A percentile compares a stretch with the other conserved stretches of the same genome.
These are phyloP conservation scores for Raffaelea deltoideospora DNA, from an alignment of 2,329 filamentous ascomycete species.

Conservation along the genomic window DNA sequence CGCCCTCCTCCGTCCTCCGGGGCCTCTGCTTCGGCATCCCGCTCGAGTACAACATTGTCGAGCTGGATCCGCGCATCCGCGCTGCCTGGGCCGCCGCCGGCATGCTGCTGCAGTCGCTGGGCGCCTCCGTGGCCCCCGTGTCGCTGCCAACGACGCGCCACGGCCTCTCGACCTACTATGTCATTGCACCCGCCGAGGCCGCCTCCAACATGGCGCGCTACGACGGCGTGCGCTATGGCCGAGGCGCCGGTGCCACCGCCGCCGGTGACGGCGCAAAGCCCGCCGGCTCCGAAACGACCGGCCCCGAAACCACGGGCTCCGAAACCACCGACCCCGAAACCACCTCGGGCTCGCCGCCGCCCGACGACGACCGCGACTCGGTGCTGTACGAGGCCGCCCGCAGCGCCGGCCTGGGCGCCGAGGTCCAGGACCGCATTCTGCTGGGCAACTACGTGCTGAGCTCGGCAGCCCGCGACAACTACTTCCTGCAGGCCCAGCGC, in stretches of 20 bases:
- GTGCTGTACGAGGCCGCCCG: conserved; percentile 65
- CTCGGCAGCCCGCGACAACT: conserved; percentile 84
- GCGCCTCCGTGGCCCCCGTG: conserved; percentile 58
- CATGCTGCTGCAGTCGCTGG: conserved; percentile 40
- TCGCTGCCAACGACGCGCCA: conserved; percentile 71
- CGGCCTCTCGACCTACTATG: conserved; percentile 85
- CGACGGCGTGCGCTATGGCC: conserved; percentile 88
- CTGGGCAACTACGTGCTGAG: conserved; percentile 83
- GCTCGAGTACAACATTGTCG: conserved; percentile 74
- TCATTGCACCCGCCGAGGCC: conserved; percentile 87
- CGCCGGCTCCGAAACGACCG: too few relatives aligned
- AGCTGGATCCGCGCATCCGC: conserved; percentile 57
- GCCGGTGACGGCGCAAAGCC: conserved; percentile 13
- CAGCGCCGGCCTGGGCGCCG: conserved; percentile 60
- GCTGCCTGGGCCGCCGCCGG: conserved; percentile 54
- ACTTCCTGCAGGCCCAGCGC: conserved; percentile 87
- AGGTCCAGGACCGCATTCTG: conserved; percentile 76
- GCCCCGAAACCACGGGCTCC: too few relatives aligned
- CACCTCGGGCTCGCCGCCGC: too few relatives aligned
- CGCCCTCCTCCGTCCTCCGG: conserved; percentile 1
- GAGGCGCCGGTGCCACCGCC: conserved; percentile 7
- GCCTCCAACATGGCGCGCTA: conserved; percentile 95
- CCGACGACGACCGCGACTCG: conserved; percentile 39
- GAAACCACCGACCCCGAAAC: too few relatives aligned
- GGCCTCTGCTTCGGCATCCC: conserved; percentile 40